Conservation (phyloP, 345 rosid species). For the Pistacia atlantica region DNA sequence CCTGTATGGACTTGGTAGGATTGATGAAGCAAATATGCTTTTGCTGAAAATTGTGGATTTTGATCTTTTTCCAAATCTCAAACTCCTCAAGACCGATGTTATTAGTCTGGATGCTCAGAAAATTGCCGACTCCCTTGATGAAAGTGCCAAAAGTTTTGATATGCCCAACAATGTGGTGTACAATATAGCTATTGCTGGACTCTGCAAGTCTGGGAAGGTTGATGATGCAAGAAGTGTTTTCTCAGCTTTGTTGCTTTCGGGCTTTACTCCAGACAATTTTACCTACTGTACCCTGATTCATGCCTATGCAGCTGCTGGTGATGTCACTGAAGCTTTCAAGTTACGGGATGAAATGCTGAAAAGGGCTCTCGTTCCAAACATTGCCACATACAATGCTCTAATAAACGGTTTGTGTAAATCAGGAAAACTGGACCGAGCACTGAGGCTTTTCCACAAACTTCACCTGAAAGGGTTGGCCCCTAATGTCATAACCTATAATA, state of each 20-base stretch:
- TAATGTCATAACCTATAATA: constrained; percentile 54
- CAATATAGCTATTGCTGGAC: constrained; percentile 68
- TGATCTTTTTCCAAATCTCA: constrained; percentile 40
- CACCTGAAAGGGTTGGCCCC: constrained; percentile 53
- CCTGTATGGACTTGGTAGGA: constrained; percentile 56
- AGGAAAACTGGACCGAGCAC: constrained; percentile 57
- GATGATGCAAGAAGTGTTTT: constrained; percentile 57
- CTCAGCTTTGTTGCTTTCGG: constrained; percentile 41
- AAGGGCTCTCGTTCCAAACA: constrained; percentile 56
- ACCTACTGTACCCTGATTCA: constrained; percentile 65
- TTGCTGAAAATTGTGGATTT: constrained; percentile 59
- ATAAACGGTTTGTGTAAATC: constrained; percentile 66
- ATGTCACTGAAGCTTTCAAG: constrained; percentile 64
- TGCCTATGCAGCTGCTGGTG: constrained; percentile 58
- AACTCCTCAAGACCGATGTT: constrained; percentile 26
- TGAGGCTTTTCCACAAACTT: constrained; percentile 61
- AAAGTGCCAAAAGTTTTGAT: constrained; percentile 40
- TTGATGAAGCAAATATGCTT: constrained; percentile 66
- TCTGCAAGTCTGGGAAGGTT: constrained; percentile 68
- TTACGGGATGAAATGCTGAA: constrained; percentile 69
- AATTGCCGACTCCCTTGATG: constrained; percentile 45
- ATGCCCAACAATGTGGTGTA: constrained; percentile 58
- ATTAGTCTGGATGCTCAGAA: constrained; percentile 41
- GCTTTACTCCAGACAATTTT: constrained; percentile 64
- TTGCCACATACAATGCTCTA: constrained; percentile 64